A percentile compares a stretch with the other conserved stretches of the same genome.
phyloP scores from a whole-genome alignment of 2,329 filamentous ascomycete species.

The Lizonia empirigonia region DNA sequence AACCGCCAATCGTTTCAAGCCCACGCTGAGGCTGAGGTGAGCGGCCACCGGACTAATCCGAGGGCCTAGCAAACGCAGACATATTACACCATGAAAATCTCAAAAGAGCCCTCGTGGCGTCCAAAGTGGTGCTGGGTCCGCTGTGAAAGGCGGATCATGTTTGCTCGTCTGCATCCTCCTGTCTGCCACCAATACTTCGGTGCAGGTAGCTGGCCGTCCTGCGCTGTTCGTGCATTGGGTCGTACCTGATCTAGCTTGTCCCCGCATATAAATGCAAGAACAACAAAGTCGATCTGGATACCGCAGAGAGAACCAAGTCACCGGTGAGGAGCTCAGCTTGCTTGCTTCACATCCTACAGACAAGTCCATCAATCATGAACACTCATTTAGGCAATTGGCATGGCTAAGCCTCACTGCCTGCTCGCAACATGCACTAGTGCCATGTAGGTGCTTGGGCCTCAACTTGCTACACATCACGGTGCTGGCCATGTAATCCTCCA shows the following conservation, averaged over 20 bases:
- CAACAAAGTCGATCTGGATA: neutral
- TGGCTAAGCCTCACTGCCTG: slow-evolving; percentile 5
- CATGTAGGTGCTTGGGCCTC: neutral
- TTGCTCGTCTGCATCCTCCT: neutral
- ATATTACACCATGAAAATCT: neutral
- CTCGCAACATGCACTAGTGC: slow-evolving; percentile 3
- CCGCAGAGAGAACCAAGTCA: neutral
- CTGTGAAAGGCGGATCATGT: slow-evolving; percentile 3
- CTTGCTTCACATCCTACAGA: neutral
- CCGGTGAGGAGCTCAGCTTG: neutral
- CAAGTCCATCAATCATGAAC: slow-evolving; percentile 7
- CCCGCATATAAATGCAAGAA: slow-evolving; percentile 14
- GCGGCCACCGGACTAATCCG: slow-evolving; percentile 6
- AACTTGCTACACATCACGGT: neutral
- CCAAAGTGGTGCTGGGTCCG: slow-evolving; percentile 5
- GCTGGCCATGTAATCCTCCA: slow-evolving; percentile 2
- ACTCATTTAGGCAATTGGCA: neutral
- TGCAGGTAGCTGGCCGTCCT: slow-evolving; percentile 14
- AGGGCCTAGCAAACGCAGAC: neutral
- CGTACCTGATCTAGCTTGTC: slow-evolving; percentile 3
- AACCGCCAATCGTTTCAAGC: slow-evolving; percentile 23
- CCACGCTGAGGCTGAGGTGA: slow-evolving; percentile 22
- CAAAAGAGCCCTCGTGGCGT: slow-evolving; percentile 9
- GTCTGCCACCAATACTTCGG: slow-evolving; percentile 15
- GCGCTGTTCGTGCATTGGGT: slow-evolving; percentile 9